phyloP scores from a whole-genome alignment of 2,329 filamentous ascomycete species.

The Colletotrichum filicis region DNA sequence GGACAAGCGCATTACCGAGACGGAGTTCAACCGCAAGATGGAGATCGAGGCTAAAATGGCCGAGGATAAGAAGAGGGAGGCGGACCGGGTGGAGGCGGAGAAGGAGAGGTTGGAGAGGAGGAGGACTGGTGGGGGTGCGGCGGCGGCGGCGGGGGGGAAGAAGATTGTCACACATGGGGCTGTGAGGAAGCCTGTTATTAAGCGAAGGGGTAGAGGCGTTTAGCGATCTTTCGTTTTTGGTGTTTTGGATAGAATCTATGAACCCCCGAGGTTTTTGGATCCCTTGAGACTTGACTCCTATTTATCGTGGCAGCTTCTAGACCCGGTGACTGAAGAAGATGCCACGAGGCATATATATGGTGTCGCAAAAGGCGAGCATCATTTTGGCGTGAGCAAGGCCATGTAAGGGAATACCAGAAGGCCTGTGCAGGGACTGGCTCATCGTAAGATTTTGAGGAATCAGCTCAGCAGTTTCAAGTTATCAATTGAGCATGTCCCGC shows the following conservation, averaged over 20 bases:
- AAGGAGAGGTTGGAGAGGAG: slow-evolving; percentile 58
- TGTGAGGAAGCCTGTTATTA: slow-evolving; percentile 70
- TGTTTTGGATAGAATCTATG: background rate
- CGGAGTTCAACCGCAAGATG: slow-evolving; percentile 91
- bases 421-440: too few species aligned
- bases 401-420: too few species aligned
- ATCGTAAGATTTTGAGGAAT: too few species aligned
- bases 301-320: background rate
- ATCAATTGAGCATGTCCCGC: too few species aligned
- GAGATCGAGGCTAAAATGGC: slow-evolving; percentile 95
- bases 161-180: slow-evolving; percentile 71
- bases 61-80: slow-evolving; percentile 78
- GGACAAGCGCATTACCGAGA: slow-evolving; percentile 88
- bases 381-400: background rate
- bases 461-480: too few species aligned
- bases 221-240: slow-evolving; percentile 38
- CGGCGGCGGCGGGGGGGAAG: slow-evolving; percentile 50
- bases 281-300: background rate
- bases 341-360: background rate
- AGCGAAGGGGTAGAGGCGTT: slow-evolving; percentile 66
- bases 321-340: background rate
- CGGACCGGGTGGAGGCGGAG: slow-evolving; percentile 64
- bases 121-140: slow-evolving; percentile 41
- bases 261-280: background rate
- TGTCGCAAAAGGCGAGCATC: background rate